Base-by-base conservation (phyloP, 1,284 basidiomycete species). In the Austroboletus niveus region DNA sequence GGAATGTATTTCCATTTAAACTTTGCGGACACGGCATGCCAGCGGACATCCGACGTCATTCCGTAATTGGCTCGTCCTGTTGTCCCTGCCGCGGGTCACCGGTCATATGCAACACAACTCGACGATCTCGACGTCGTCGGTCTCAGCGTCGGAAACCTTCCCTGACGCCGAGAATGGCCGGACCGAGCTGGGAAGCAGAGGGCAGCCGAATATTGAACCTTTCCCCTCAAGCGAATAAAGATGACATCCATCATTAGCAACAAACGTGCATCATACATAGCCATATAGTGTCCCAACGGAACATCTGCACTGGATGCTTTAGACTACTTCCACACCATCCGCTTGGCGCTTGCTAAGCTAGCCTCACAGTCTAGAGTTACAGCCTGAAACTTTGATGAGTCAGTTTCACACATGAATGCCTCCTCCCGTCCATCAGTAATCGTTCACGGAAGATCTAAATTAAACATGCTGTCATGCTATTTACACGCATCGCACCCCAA, bases 1-100 rank as follows among this genome's bases (percentile, higher is more conserved):
- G 1, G 60, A 66, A 65, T 12, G 17, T 0, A 0, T 40, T 55
- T 0, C 60, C 49, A 5, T 48, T 44, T 27, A 36, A 11, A 32
- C 15, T n/a, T 27, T 10, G 17, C 40, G 8, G 34, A 45, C 9
- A 24, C 47, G 45, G 46, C 36, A 39, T 29, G 20, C 42, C 38
- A 48, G 39, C 43, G 34, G 39, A 20, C 31, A 1, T 42, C 51
- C 43, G 40, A 39, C 32, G 34, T 5, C 24, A 22, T 52, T 29
- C 43, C 52, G 27, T 42, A 60, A 42, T 24, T 15, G 48, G 48
- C 11, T 1, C 6, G 11, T 38, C n/a, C 32, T 34, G 32, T 2
- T 36, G 35, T 17, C n/a, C 36, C 36, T 38, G n/a, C 36, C 36
- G 36, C 36, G 36, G 36, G 17, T 17, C 8, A 34, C 36, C n/a